Evolutionary conservation across 176 grass and related monocot species (phyloP).

Genomic region (Alopecurus myosuroides): DNA sequence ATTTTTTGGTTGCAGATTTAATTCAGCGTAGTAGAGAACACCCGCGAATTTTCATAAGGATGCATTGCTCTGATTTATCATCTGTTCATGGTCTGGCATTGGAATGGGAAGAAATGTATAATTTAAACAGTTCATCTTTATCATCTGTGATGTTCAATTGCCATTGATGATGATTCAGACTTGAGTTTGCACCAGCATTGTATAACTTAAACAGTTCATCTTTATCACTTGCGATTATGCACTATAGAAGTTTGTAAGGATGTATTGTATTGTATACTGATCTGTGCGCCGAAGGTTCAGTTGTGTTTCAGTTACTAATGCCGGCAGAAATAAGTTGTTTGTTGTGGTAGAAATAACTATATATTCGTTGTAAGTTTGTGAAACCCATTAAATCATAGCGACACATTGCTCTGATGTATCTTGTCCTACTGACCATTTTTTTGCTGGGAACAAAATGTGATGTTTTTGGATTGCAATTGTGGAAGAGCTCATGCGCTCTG

Average conservation of each 20-base stretch:
- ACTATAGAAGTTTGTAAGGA: not conserved
- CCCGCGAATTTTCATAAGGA: not conserved
- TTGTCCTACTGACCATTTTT: no score
- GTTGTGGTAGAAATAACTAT: not conserved
- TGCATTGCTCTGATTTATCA: slow-evolving; percentile 3
- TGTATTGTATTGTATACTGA: not conserved
- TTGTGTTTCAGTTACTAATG: not conserved
- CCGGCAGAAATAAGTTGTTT: not conserved
- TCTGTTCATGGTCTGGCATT: not conserved
- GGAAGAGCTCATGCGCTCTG: not conserved
- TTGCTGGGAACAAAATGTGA: no score
- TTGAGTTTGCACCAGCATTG: not conserved
- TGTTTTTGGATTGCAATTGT: no score
- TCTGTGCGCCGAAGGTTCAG: not conserved
- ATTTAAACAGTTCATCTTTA: no score
- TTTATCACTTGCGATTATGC: not conserved
- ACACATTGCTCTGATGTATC: no score
- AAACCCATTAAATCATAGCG: not conserved
- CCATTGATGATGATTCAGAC: not conserved
- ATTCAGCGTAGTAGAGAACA: slow-evolving; percentile 6
- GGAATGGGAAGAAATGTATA: not conserved
- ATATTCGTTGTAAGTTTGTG: not conserved
- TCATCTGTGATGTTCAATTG: not conserved
- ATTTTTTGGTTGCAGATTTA: not conserved
- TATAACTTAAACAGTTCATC: not conserved